These are phyloP conservation scores for Penicillium sp. DNA, from an alignment of 2,329 filamentous ascomycete genomes.

Conservation along the genomic window DNA sequence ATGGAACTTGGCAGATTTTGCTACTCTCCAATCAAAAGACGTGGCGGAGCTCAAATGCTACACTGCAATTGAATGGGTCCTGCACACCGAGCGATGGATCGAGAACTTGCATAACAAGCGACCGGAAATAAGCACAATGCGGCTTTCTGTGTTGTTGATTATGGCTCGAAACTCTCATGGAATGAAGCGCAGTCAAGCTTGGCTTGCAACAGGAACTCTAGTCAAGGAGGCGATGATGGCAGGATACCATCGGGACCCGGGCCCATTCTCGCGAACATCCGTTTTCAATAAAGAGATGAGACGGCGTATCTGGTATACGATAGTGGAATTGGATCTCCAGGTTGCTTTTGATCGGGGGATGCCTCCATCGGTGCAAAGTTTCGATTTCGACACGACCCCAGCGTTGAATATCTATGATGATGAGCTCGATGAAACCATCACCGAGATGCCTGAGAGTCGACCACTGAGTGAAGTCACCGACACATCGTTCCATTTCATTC, in stretches of 20 bases:
- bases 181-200: slow-evolving; percentile 57
- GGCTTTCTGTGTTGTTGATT: slow-evolving; percentile 54
- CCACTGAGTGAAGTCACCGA: slow-evolving; percentile 38
- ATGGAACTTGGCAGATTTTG: slow-evolving; percentile 38
- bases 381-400: slow-evolving; percentile 51
- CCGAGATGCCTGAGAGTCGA: slow-evolving; percentile 31
- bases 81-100: slow-evolving; percentile 85
- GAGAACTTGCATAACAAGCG: slow-evolving; percentile 71
- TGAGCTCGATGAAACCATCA: slow-evolving; percentile 44
- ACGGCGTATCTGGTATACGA: slow-evolving; percentile 59
- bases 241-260: slow-evolving; percentile 52
- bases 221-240: slow-evolving; percentile 56
- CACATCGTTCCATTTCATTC: slow-evolving; percentile 36
- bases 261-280: slow-evolving; percentile 35
- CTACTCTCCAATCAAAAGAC: slow-evolving; percentile 31
- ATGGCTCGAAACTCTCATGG: slow-evolving; percentile 54
- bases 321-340: slow-evolving; percentile 59
- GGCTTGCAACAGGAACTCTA: slow-evolving; percentile 54
- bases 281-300: slow-evolving; percentile 50
- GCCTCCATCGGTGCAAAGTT: slow-evolving; percentile 47
- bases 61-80: slow-evolving; percentile 67
- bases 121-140: slow-evolving; percentile 52
- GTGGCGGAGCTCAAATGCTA: slow-evolving; percentile 30
- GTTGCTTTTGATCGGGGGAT: slow-evolving; percentile 58
- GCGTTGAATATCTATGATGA: slow-evolving; percentile 56